Base-by-base conservation (phyloP, 2,329 filamentous ascomycete genomes). In the Huntiella bhutanensis region DNA sequence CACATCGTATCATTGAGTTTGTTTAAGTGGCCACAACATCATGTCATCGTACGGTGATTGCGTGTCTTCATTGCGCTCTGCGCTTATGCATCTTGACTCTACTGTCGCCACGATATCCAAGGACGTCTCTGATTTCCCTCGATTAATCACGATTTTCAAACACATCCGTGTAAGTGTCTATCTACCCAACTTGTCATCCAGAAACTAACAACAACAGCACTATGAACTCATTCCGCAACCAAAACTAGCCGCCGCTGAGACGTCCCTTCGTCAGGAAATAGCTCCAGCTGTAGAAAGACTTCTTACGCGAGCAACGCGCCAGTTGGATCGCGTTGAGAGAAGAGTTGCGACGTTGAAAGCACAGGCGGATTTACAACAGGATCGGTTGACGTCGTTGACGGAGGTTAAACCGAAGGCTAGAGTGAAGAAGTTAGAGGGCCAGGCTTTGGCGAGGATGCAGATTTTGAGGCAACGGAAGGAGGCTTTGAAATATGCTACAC, bases 211-310 rank as follows among this genome's bases (percentile, higher is more conserved):
- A 82, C 84, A 7, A 32, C 51, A 92, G 80, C 87, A 94, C 64
- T 95, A 93, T 63, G 87, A 95, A 60, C 77, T 94, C 37, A 82
- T 94, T 54, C 83, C 86, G 12, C 84, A 93, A 59, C 75, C 81
- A 10, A 82, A 82, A 44, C 75, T 95, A 39, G 77, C 79, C 51
- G 73, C 80, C 52, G 87, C 87, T 32, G 87, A 95, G 62, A 70
- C 82, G 53, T 79, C 84, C 4, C 75, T 95, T 13, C 80, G 86
- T 55, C 82, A 84, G 56, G 86, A 93, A 59, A 91, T 94, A 54
- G 79, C 80, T n/a, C 87, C 87, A 6, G 86, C 85, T 60, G 82
- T 93, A 52, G 68, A 78, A 28, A 73, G 77, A 49, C 74, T 95
- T 2, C 76, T 95, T 44, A 73, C 77, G 52, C 79, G 86, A 53